Evolutionary conservation across 2,329 filamentous ascomycete species (phyloP), one percentile per base, ranked within the genome.

Genomic region (Cordyceps cateniannulata): DNA sequence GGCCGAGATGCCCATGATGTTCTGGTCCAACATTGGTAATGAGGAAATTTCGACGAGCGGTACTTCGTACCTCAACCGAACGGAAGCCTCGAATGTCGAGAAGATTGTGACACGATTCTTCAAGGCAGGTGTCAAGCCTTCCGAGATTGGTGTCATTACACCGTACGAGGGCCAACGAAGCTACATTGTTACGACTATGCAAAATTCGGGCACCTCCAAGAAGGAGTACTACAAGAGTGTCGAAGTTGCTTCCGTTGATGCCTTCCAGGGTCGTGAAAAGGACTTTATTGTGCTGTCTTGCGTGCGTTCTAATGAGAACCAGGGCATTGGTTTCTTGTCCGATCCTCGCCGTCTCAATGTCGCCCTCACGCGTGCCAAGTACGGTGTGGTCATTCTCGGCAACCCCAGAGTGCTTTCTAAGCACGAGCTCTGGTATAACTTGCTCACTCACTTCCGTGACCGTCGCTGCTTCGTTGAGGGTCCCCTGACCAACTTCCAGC

Each of bases 181-280:
- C 76, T 99, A 96, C 73, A 93, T 99, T 65, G 95, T 99, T 62
- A 96, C 91, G 72, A 97, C 93, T n/a, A 98, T 99, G 93, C 95
- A 99, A 76, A 92, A 93, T 64, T 95, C 90, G 14, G 95, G 95
- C 57, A 96, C 91, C 0, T 97, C 96, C 81, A 97, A 96, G 79
- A 99, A 99, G 78, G 95, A 99, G 72, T 86, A 89, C 69, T 99
- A 99, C 81, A 98, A 98, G 77, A 93, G 98, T 70, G 93, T 99
- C 25, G 95, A 99, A 74, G 95, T 99, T 45, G 95, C 95, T 5
- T 98, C 93, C 0, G 95, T 99, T 42, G 95, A 99, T 79, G 95
- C 95, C 22, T 99, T 99, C 83, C 95, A 99, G 73, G 95, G 95
- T 57, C 89, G 95, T 79, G 95, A 99, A 77, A 99, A 99, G 78